Conservation (phyloP, 345 rosid genomes). For the Lenwebbia sp. region DNA sequence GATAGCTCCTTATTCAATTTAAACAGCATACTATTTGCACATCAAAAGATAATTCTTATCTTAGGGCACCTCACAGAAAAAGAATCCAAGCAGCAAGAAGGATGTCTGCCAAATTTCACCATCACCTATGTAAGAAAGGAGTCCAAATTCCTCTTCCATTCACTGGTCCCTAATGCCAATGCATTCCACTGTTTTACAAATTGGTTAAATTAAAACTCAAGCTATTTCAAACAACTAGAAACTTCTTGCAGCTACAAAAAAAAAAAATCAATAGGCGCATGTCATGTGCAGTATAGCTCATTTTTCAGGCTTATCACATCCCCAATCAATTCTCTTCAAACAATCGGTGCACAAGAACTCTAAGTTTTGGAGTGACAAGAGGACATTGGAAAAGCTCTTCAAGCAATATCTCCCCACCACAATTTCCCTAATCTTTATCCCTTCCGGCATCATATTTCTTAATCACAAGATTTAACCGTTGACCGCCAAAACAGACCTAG, state of each 20-base stretch:
- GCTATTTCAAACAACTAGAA: neutral
- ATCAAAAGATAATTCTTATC: neutral
- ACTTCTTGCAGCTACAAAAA: neutral
- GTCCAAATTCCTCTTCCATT: neutral
- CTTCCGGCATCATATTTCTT: neutral
- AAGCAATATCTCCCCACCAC: neutral
- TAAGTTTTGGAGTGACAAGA: neutral
- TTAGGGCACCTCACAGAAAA: neutral
- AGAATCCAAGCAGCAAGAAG: neutral
- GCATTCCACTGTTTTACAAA: neutral
- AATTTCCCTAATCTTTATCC: neutral
- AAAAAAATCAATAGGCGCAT: neutral
- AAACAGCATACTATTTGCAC: neutral
- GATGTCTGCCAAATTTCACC: neutral
- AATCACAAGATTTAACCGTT: neutral
- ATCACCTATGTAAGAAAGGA: neutral
- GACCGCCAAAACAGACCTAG: neutral
- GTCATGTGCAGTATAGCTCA: neutral
- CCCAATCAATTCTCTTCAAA: neutral
- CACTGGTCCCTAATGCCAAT: neutral
- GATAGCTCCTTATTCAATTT: too few species aligned
- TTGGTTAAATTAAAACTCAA: neutral
- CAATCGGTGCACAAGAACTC: neutral
- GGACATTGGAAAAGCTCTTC: neutral
- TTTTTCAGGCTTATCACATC: neutral